A percentile compares a stretch with the other conserved stretches of the same genome.
Evolutionary conservation across 176 grass and related monocot genomes (phyloP).

Genomic region (Lolium rigidum): DNA sequence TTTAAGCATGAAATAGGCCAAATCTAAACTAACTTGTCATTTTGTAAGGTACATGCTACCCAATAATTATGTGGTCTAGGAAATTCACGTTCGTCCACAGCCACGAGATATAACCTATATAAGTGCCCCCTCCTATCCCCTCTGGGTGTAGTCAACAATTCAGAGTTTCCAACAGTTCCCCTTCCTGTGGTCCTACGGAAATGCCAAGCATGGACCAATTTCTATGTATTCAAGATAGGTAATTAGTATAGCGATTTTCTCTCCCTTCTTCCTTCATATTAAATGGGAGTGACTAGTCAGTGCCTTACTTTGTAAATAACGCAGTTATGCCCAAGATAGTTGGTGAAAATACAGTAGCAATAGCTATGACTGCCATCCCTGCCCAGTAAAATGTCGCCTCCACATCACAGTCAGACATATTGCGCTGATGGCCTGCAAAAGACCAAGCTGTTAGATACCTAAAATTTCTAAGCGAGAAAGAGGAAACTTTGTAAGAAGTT

Average conservation of each 20-base stretch:
- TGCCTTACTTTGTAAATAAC: conserved; percentile 81
- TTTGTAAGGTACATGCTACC: not conserved
- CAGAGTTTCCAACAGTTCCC: not conserved
- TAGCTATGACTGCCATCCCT: conserved; percentile 71
- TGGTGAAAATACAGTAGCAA: conserved; percentile 61
- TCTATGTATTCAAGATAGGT: conserved; percentile 6
- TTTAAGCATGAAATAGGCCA: not conserved
- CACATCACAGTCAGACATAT: conserved; percentile 57
- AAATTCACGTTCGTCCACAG: not conserved
- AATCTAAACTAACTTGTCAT: not conserved
- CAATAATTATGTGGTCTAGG: not conserved
- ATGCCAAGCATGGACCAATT: not conserved
- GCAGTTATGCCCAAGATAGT: conserved; percentile 76
- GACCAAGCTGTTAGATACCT: conserved; percentile 16
- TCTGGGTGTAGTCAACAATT: not conserved
- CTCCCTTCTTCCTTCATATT: not conserved
- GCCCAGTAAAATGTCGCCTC: conserved; percentile 66
- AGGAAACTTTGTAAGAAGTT: conserved; percentile 14
- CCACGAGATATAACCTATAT: not conserved
- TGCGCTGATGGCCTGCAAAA: conserved; percentile 70
- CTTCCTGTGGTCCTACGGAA: not conserved
- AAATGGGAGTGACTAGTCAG: not conserved
- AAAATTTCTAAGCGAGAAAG: not conserved
- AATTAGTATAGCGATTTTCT: not conserved
- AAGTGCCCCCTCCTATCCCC: too few species aligned